A percentile compares a stretch with the other conserved stretches of the same genome.
Evolutionary conservation across 164 flowering plant genomes (phyloP).

Genomic region (Chimonanthus salicifolius): DNA sequence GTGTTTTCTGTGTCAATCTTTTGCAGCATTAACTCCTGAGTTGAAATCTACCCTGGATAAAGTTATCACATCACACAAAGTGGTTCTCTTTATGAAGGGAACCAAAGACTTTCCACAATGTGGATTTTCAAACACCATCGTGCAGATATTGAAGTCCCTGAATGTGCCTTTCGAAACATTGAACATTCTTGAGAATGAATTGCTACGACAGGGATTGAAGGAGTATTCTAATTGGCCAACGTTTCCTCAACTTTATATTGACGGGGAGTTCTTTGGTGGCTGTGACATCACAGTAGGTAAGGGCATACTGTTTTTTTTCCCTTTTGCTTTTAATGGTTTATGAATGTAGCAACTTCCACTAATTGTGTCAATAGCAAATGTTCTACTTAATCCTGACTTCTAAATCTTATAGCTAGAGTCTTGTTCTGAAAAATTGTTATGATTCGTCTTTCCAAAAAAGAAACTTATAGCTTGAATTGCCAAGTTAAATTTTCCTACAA

Average conservation of each 20-base stretch:
- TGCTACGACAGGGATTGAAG: conserved; percentile 77
- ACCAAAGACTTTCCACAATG: conserved; percentile 87
- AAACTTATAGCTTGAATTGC: too few relatives aligned
- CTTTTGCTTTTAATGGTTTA: not conserved
- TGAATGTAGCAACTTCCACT: not conserved
- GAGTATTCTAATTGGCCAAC: conserved; percentile 96
- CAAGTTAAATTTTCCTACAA: too few relatives aligned
- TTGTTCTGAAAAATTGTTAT: too few relatives aligned
- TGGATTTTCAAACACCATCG: conserved; percentile 89
- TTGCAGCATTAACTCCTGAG: conserved; percentile 58
- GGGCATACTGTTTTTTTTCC: conserved; percentile 7
- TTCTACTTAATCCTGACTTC: too few relatives aligned
- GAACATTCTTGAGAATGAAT: conserved; percentile 83
- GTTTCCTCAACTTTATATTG: conserved; percentile 91
- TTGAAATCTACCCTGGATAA: conserved; percentile 72
- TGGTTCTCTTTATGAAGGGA: conserved; percentile 88
- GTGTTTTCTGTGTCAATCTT: not conserved
- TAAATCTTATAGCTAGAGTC: too few relatives aligned
- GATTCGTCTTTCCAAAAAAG: too few relatives aligned
- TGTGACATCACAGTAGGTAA: conserved; percentile 91
- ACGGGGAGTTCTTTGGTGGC: conserved; percentile 93
- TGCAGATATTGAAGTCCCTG: conserved; percentile 66
- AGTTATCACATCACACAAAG: conserved; percentile 66
- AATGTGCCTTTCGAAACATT: conserved; percentile 79
- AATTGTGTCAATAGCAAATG: too few relatives aligned